Evolutionary conservation across 2,329 filamentous ascomycete species (phyloP).

Genomic region (Ceratocystis smalleyi): DNA sequence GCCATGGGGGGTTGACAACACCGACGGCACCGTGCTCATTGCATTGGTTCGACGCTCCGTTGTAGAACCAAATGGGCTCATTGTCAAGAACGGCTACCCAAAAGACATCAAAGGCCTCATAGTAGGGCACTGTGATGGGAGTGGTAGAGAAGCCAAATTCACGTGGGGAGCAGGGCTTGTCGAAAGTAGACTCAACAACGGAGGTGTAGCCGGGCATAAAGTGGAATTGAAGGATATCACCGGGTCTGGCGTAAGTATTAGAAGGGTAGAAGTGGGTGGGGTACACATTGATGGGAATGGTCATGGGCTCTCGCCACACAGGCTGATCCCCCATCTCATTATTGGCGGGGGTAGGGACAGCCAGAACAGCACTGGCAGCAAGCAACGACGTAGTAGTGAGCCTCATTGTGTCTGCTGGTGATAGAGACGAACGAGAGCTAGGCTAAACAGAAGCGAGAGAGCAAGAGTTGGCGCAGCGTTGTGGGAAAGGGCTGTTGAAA

Average conservation of each 20-base stretch:
- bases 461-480: no score
- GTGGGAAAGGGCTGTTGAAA: no score
- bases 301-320: no score
- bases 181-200: conserved; percentile 22
- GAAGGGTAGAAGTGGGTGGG: conserved; percentile 28
- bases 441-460: no score
- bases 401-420: no score
- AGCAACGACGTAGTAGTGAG: no score
- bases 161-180: conserved; percentile 27
- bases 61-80: background rate
- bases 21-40: conserved; percentile 19
- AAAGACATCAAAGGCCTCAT: conserved; percentile 17
- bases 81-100: conserved; percentile 21
- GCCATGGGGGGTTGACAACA: background rate
- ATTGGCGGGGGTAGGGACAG: no score
- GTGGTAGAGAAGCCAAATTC: conserved; percentile 16
- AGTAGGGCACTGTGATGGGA: background rate
- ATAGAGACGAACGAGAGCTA: no score
- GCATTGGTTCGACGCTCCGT: conserved; percentile 14
- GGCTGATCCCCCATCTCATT: no score
- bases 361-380: no score
- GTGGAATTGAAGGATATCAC: background rate
- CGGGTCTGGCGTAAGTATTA: background rate
- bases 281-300: conserved; percentile 23
- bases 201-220: background rate